Evolutionary conservation across 371 early-diverging fungal species (phyloP), one percentile per base, ranked within the genome.

Genomic region (Rhizomucor miehei): DNA sequence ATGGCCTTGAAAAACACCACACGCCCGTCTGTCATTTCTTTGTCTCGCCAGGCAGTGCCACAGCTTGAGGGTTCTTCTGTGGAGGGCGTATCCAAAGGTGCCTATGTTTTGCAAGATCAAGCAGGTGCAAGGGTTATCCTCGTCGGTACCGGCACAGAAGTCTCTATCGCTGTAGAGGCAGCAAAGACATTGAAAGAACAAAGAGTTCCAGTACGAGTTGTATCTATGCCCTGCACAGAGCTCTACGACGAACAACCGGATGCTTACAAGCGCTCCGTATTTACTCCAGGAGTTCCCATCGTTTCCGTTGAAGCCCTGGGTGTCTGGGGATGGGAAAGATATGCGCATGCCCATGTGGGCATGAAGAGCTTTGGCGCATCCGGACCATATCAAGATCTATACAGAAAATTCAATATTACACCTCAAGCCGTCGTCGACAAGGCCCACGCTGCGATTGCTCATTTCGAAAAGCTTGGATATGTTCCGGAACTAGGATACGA

Each of bases 1-100:
- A 85, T 82, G 6, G 97, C 97, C 34, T 72, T 97, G 35, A 68
- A 77, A 59, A 67, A 83, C 65, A 51, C 54, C 25, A 47, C 74
- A 34, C 81, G 89, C 4, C 98, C 99, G 13, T 85, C 94, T 25
- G 90, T 96, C 8, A 59, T 99, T 52, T 85, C 91, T 48, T 79
- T 99, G 55, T 88, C 97, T 34, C 91, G 99, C 60, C 99, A 99
- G 77, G 89, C 90, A 60, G 63, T 99, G 53, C 94, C 97, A 46
- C 90, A 92, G 39, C 81, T 99, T 12, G 83, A 85, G 52, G 90
- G 92, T 20, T 87, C 94, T 6, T 83, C 89, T n/a, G 52, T 92
- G 37, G 90, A 92, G 71, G 81, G 82, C 51, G 76, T 86, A 3
- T 66, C 81, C 17, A 77, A 81, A 62, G 94, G 95, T 57, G 90